Evolutionary conservation across 805 yeast genomes (phyloP), one percentile per base, ranked within the genome.

Genomic region (Yamadazyma akitaensis): DNA sequence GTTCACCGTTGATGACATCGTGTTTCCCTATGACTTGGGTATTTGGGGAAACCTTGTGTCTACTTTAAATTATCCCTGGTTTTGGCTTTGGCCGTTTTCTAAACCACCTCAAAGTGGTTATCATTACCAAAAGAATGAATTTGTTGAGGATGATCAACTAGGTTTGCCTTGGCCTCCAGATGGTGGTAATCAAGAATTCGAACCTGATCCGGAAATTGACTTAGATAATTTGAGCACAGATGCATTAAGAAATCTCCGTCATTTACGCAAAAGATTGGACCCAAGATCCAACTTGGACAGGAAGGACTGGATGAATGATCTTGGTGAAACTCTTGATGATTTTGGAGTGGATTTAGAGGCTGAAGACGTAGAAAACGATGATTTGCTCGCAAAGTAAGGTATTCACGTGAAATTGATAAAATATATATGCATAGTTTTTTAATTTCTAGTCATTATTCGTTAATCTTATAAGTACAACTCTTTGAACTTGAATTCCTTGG

Each of bases 131-230:
- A 81, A 76, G 39, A 80, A 80, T 51, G 88, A 83, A 37, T 63
- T 70, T 30, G 60, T 75, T 14, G 75, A 70, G 42, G 78, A 72
- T 19, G 86, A 84, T 55, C 77, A 85, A 49, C 64, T 84, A 43
- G 77, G 80, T 1, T 67, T 85, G 34, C 94, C 96, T 2, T 92
- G 97, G 96, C 99, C 99, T 1, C 96, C 96, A 1, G 96, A 89
- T 65, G 90, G 88, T 5, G 82, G 82, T 0, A 71, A 75, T 54
- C 73, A 68, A 42, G 74, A 64, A 33, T 55, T 56, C 1, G 59
- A 59, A n/a, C 61, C 51, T 2, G 57, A 53, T 31, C 49, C 42
- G 3, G 52, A 56, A 17, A 36, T 49, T 19, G 56, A 55, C 33
- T 44, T 56, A n/a, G 47, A 48, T 13, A 51, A 50, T 18, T 49